phyloP scores from a whole-genome alignment of 768 basidiomycete genomes.

The Leccinum obscurum region DNA sequence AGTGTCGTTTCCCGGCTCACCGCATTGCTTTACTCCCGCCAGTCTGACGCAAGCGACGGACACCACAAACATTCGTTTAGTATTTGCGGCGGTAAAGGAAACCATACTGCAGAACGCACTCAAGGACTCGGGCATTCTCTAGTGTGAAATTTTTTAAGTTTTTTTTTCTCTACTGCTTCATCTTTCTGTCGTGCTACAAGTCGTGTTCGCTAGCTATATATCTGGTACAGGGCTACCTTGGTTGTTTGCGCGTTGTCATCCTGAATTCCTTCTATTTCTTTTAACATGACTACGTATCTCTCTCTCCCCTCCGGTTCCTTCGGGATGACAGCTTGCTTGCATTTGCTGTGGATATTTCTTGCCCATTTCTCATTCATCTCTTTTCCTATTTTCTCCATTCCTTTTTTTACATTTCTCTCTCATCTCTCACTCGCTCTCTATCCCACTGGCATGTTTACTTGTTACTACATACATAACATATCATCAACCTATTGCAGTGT shows the following conservation, averaged over 20 bases:
- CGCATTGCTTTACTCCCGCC: not conserved
- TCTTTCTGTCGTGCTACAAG: slow-evolving; percentile 7
- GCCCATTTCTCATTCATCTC: slow-evolving; percentile 9
- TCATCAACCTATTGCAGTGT: slow-evolving; percentile 26
- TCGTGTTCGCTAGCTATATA: slow-evolving; percentile 29
- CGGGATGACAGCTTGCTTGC: slow-evolving; percentile 24
- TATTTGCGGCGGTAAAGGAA: slow-evolving; percentile 89
- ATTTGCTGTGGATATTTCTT: slow-evolving; percentile 33
- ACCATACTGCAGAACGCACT: slow-evolving; percentile 91
- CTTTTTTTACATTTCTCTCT: too few species aligned
- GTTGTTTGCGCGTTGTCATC: not conserved
- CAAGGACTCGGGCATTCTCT: slow-evolving; percentile 83
- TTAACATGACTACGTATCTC: not conserved
- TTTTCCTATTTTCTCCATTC: too few species aligned
- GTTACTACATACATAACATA: slow-evolving; percentile 25
- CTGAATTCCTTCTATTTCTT: not conserved
- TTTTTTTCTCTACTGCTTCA: not conserved
- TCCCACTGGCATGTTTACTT: slow-evolving; percentile 19
- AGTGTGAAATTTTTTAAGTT: slow-evolving; percentile 7
- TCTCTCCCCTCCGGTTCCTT: not conserved
- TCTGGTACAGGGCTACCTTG: slow-evolving; percentile 12
- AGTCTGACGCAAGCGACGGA: slow-evolving; percentile 89
- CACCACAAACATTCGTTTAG: slow-evolving; percentile 77
- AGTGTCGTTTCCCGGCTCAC: not conserved
- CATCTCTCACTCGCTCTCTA: too few species aligned